phyloP scores from a whole-genome alignment of 352 stramenopile genomes.

The Pythium folliculosum region DNA sequence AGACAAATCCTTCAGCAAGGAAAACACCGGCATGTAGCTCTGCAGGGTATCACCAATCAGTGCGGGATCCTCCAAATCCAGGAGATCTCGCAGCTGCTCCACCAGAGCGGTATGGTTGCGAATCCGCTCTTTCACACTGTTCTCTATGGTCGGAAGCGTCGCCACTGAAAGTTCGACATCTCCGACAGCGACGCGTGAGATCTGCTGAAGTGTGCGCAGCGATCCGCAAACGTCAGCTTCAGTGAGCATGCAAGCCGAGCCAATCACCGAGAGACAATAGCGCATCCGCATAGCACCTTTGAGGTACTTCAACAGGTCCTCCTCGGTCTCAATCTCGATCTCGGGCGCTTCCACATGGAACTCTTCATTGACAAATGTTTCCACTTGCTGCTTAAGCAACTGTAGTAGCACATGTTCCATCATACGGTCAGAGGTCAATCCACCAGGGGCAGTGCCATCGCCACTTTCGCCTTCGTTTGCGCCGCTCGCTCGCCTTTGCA shows the following conservation, averaged over 20 bases:
- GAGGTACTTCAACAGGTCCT: constrained; percentile 41
- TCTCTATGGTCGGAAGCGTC: constrained; percentile 1
- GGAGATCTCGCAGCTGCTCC: background rate
- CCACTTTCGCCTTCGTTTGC: background rate
- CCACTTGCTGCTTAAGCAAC: constrained; percentile 49
- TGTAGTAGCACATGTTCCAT: constrained; percentile 40
- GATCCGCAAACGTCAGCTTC: constrained; percentile 28
- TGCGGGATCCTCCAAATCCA: background rate
- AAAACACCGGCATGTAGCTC: constrained; percentile 8
- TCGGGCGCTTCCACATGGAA: constrained; percentile 37
- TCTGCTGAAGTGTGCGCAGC: constrained; percentile 34
- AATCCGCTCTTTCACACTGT: background rate
- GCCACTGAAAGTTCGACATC: background rate
- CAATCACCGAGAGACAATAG: constrained; percentile 25
- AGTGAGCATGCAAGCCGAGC: constrained; percentile 17
- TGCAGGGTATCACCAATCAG: background rate
- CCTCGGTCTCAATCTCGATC: constrained; percentile 33
- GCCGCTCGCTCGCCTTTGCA: constrained; percentile 2
- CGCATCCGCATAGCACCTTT: constrained; percentile 39
- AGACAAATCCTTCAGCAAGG: constrained; percentile 3
- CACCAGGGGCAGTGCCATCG: background rate
- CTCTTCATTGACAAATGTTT: constrained; percentile 47
- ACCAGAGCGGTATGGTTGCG: background rate
- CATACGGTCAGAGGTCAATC: background rate
- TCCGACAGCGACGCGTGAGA: constrained; percentile 5